Percentiles rank a stretch among this genome's conserved stretches.
Evolutionary conservation across 2,329 filamentous ascomycete species (phyloP).

Genomic region (Trichoderma sp.): DNA sequence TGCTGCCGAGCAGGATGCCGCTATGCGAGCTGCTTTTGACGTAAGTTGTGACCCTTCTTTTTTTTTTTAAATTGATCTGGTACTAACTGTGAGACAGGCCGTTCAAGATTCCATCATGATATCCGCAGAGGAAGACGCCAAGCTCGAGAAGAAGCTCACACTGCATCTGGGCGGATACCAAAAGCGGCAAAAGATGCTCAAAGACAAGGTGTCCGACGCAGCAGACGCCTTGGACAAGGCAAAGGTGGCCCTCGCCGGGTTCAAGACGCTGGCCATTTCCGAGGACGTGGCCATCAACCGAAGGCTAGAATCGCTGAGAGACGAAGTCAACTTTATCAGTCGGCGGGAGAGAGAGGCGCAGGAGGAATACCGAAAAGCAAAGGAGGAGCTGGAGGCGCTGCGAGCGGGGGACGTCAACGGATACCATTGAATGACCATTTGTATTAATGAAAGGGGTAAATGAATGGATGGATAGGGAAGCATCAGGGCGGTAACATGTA

Average conservation of each 20-base stretch:
- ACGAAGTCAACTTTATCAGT: slow-evolving; percentile 81
- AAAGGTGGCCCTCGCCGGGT: slow-evolving; percentile 69
- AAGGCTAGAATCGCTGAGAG: slow-evolving; percentile 72
- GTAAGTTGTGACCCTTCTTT: slow-evolving; percentile 49
- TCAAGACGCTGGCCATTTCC: slow-evolving; percentile 73
- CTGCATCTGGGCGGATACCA: slow-evolving; percentile 89
- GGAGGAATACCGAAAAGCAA: slow-evolving; percentile 75
- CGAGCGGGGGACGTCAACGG: slow-evolving; percentile 42
- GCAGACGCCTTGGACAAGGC: slow-evolving; percentile 74
- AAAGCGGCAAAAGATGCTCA: slow-evolving; percentile 77
- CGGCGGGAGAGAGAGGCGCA: slow-evolving; percentile 87
- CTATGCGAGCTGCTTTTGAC: slow-evolving; percentile 73
- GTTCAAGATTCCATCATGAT: slow-evolving; percentile 73
- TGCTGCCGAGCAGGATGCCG: slow-evolving; percentile 64
- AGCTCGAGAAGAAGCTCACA: slow-evolving; percentile 89
- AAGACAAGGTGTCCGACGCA: slow-evolving; percentile 76
- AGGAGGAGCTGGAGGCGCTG: slow-evolving; percentile 74
- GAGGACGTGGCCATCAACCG: slow-evolving; percentile 76
- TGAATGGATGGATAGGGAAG: slow-evolving; percentile 21
- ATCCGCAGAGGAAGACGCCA: slow-evolving; percentile 78
- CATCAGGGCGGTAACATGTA: slow-evolving; percentile 15
- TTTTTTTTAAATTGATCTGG: not conserved
- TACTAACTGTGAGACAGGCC: slow-evolving; percentile 47
- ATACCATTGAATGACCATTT: slow-evolving; percentile 39
- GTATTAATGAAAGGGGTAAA: not conserved